A percentile compares a stretch with the other conserved stretches of the same genome.
These are phyloP conservation scores for Leccinum arenicola DNA, from an alignment of 768 basidiomycete species.

Conservation along the genomic window DNA sequence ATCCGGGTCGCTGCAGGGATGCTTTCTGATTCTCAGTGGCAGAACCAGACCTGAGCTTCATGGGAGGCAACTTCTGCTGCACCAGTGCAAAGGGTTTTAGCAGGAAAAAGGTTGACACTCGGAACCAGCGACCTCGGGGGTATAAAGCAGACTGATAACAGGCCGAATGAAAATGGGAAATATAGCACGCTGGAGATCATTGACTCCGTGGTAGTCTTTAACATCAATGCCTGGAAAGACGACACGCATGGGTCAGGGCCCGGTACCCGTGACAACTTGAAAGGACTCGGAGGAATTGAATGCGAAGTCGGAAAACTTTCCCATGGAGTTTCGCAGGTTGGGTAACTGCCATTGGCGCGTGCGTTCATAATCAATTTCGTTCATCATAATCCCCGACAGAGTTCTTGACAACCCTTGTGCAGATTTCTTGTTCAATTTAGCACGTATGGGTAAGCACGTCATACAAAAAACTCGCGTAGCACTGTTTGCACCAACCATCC, in stretches of 20 bases:
- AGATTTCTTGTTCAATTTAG: slow-evolving; percentile 39
- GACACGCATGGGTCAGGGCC: background rate
- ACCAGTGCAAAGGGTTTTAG: background rate
- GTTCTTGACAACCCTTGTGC: background rate
- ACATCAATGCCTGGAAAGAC: background rate
- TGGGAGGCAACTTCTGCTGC: background rate
- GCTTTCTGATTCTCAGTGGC: no score
- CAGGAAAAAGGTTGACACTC: background rate
- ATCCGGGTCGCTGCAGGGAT: no score
- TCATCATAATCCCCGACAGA: background rate
- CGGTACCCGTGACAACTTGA: background rate
- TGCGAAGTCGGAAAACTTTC: background rate
- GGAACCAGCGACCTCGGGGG: background rate
- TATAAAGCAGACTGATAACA: background rate
- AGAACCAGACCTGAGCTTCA: no score
- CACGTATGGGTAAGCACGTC: slow-evolving; percentile 32
- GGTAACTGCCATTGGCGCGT: slow-evolving; percentile 32
- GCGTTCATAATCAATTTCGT: background rate
- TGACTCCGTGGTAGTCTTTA: no score
- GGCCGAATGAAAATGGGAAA: background rate
- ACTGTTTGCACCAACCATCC: no score
- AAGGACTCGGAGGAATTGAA: background rate
- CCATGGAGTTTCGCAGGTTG: slow-evolving; percentile 29
- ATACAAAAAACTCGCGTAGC: no score
- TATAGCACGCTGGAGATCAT: no score